Conservation (phyloP, 192 early-diverging fungal genomes). For the Umbelopsis sp. region DNA sequence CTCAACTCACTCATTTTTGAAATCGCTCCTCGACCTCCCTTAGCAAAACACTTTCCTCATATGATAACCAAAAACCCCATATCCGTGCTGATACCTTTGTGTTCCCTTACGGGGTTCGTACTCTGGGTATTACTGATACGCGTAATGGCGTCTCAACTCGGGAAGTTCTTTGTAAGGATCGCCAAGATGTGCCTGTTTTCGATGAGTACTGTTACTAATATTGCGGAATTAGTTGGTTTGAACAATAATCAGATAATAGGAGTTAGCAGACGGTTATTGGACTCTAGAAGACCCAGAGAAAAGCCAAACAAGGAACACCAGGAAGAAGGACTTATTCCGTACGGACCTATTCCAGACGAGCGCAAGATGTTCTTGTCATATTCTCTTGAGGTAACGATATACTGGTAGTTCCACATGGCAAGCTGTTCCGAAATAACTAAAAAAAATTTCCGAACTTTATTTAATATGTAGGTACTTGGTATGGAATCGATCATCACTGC, state of each 20-base stretch:
- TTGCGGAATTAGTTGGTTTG: constrained; percentile 52
- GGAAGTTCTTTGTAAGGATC: constrained; percentile 72
- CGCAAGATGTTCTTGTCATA: constrained; percentile 80
- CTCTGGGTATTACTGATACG: constrained; percentile 86
- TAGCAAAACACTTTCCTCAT: constrained; percentile 77
- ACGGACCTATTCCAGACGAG: constrained; percentile 71
- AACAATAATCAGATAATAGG: constrained; percentile 60
- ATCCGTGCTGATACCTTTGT: constrained; percentile 77
- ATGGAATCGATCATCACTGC: constrained; percentile 69
- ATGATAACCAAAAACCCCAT: constrained; percentile 64
- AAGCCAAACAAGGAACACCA: constrained; percentile 78
- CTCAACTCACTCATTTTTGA: neutral
- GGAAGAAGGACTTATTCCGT: constrained; percentile 85
- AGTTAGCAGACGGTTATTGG: constrained; percentile 72
- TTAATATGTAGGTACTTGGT: constrained; percentile 54
- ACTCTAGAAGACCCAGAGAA: constrained; percentile 76
- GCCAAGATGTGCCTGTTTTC: neutral
- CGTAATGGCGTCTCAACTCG: constrained; percentile 82
- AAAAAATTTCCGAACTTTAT: constrained; percentile 16
- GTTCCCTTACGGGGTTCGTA: constrained; percentile 71
- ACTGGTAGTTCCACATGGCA: neutral
- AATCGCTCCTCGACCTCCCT: constrained; percentile 8
- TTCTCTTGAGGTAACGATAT: constrained; percentile 51
- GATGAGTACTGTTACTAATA: neutral
- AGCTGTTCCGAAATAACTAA: neutral